phyloP scores from a whole-genome alignment of 1,284 basidiomycete species.

The Phellinidium pouzarii region DNA sequence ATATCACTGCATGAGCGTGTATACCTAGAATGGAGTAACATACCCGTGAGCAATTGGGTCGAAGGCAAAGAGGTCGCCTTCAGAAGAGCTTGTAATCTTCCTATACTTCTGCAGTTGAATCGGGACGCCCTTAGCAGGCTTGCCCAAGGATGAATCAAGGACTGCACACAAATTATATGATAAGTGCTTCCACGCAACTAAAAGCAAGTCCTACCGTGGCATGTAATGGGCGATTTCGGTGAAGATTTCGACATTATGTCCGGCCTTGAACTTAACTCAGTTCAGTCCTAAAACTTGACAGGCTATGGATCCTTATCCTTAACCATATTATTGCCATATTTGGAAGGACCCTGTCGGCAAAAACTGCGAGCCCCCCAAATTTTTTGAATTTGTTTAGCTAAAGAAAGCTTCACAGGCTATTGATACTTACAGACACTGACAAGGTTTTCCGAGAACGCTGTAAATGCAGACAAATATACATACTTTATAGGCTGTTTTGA shows the following conservation, averaged over 20 bases:
- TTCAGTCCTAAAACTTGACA: too few species aligned
- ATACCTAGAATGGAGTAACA: slow-evolving; percentile 6
- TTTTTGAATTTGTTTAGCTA: too few species aligned
- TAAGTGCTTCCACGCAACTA: neutral
- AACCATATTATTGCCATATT: too few species aligned
- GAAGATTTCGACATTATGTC: neutral
- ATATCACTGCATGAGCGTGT: neutral
- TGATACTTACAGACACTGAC: too few species aligned
- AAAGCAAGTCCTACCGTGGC: slow-evolving; percentile 33
- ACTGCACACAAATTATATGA: slow-evolving; percentile 26
- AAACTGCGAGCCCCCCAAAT: too few species aligned
- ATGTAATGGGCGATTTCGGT: slow-evolving; percentile 39
- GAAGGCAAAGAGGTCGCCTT: slow-evolving; percentile 20
- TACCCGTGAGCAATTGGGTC: slow-evolving; percentile 31
- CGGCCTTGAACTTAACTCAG: too few species aligned
- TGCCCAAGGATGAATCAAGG: slow-evolving; percentile 40
- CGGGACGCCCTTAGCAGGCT: slow-evolving; percentile 33
- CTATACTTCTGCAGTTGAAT: slow-evolving; percentile 26
- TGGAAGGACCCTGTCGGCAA: too few species aligned
- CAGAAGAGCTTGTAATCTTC: slow-evolving; percentile 19
- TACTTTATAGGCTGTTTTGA: too few species aligned
- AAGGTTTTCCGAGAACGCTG: too few species aligned
- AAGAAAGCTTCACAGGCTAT: too few species aligned
- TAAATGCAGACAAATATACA: too few species aligned
- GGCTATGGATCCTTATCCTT: too few species aligned